Percentiles rank a stretch among this genome's conserved stretches.
phyloP scores from a whole-genome alignment of 1,284 basidiomycete genomes.

The Rhodotorula sp. region DNA sequence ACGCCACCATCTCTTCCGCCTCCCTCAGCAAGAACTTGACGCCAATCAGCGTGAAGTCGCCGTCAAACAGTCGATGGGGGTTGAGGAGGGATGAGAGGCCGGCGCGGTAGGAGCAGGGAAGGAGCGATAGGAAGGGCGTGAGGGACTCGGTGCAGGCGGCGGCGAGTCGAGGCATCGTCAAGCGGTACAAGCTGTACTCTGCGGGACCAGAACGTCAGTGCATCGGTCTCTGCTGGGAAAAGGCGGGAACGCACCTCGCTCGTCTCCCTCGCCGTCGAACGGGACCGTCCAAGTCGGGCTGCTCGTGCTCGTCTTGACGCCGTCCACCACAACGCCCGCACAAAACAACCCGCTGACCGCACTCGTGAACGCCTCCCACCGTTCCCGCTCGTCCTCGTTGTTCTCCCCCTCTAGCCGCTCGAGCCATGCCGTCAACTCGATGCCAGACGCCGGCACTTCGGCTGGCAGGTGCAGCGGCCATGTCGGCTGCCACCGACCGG shows the following conservation, averaged over 20 bases:
- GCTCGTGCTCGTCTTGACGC: slow-evolving; percentile 9
- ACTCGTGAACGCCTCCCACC: slow-evolving; percentile 83
- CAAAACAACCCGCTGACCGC: slow-evolving; percentile 91
- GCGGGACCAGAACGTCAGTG: neutral
- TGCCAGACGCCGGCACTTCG: slow-evolving; percentile 75
- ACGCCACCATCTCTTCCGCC: slow-evolving; percentile 56
- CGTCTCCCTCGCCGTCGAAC: slow-evolving; percentile 19
- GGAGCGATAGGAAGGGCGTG: slow-evolving; percentile 88
- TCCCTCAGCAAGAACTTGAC: slow-evolving; percentile 55
- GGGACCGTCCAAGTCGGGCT: slow-evolving; percentile 30
- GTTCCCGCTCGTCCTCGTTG: slow-evolving; percentile 45
- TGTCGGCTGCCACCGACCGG: slow-evolving; percentile 34
- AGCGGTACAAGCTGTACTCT: slow-evolving; percentile 60
- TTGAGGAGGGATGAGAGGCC: slow-evolving; percentile 84
- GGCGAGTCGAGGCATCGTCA: slow-evolving; percentile 64
- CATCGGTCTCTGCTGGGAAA: neutral
- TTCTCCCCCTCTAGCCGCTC: slow-evolving; percentile 29
- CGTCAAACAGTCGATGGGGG: slow-evolving; percentile 78
- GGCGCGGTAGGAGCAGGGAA: slow-evolving; percentile 88
- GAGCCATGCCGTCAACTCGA: slow-evolving; percentile 87
- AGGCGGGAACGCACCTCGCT: slow-evolving; percentile 30
- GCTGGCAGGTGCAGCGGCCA: slow-evolving; percentile 43
- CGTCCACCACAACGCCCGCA: slow-evolving; percentile 71
- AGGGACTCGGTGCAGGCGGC: slow-evolving; percentile 95
- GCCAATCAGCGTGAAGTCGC: slow-evolving; percentile 82